Evolutionary conservation across 2,329 filamentous ascomycete species (phyloP).

Genomic region (Fusarium brevicatenulatum): DNA sequence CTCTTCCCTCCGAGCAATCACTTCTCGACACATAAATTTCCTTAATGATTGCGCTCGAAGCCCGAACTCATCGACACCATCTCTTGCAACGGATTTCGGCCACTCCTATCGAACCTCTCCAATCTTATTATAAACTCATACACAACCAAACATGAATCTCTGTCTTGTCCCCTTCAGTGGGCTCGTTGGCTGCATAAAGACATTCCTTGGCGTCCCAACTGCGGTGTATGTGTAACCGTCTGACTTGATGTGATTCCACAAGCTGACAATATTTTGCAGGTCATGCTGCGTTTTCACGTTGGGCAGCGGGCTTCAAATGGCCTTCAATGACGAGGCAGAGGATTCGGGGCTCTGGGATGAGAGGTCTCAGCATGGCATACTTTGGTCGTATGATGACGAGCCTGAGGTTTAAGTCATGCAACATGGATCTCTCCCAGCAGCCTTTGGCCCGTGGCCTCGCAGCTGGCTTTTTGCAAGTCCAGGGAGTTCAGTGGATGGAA

Average conservation of each 20-base stretch:
- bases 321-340: background rate
- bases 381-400: background rate
- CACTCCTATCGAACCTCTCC: background rate
- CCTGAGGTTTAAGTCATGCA: background rate
- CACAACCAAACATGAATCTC: background rate
- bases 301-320: background rate
- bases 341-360: background rate
- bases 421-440: background rate
- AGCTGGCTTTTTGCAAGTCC: too few relatives aligned
- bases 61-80: background rate
- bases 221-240: background rate
- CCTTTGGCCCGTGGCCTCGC: too few relatives aligned
- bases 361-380: background rate
- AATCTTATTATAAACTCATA: background rate
- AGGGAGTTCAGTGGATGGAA: background rate
- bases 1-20: background rate
- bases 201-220: background rate
- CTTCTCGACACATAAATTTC: background rate
- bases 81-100: background rate
- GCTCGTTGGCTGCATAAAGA: background rate
- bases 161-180: background rate
- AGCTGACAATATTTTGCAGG: background rate
- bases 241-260: background rate
- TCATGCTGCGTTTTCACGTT: background rate
- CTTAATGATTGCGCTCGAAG: background rate